Evolutionary conservation across 305 asterid genomes (phyloP).

Genomic region (Fraxinus platypoda): DNA sequence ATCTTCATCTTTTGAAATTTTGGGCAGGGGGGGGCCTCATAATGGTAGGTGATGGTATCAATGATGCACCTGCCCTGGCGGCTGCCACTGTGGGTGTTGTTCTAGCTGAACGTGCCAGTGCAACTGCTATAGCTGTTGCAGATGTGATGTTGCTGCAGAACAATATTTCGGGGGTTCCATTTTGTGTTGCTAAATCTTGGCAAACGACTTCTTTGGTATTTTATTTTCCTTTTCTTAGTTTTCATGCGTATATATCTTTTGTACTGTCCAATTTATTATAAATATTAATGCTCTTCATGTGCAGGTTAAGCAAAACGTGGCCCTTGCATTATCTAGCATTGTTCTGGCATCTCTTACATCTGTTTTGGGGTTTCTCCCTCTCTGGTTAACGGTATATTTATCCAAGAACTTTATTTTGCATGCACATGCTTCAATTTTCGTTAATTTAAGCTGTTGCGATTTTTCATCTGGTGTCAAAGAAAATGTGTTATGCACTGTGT

Average conservation of each 20-base stretch:
- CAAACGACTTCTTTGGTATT: conserved; percentile 89
- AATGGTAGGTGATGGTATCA: conserved; percentile 99
- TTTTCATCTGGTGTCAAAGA: not conserved
- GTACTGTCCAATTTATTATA: not conserved
- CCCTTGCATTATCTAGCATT: conserved; percentile 88
- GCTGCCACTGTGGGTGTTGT: conserved; percentile 96
- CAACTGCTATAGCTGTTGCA: conserved; percentile 94
- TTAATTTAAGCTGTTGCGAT: not conserved
- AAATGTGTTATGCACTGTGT: not conserved
- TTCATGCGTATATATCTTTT: not conserved
- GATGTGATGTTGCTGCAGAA: conserved; percentile 94
- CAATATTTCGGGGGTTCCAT: conserved; percentile 88
- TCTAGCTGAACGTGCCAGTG: conserved; percentile 95
- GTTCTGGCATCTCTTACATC: conserved; percentile 92
- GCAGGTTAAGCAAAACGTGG: conserved; percentile 93
- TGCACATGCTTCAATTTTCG: not conserved
- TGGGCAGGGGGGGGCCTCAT: conserved; percentile 79
- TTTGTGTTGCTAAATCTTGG: conserved; percentile 80
- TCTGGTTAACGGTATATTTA: conserved; percentile 83
- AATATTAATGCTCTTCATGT: conserved; percentile 14
- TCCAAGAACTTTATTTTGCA: not conserved
- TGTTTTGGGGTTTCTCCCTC: conserved; percentile 81
- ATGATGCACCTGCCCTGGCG: conserved; percentile 98
- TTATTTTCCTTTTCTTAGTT: not conserved
- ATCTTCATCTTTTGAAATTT: conserved; percentile 10